phyloP scores from a whole-genome alignment of 2,329 filamentous ascomycete species.

The Zelopaecilomyces penicillatus region DNA sequence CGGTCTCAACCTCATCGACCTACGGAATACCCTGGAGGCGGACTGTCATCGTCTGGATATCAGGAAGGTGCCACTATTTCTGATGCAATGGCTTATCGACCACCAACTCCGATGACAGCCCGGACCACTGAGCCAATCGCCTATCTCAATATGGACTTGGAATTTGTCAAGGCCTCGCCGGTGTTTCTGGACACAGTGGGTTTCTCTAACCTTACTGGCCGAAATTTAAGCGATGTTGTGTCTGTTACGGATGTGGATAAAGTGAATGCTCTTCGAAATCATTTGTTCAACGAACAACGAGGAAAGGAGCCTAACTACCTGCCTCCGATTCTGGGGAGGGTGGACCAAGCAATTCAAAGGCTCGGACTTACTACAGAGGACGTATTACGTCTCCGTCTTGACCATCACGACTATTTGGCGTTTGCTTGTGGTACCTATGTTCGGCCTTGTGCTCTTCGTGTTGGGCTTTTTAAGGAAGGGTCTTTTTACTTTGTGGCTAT shows the following conservation, averaged over 20 bases:
- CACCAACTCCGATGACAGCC: constrained; percentile 33
- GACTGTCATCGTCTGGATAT: constrained; percentile 37
- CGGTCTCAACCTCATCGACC: constrained; percentile 42
- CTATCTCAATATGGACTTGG: constrained; percentile 50
- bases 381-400: constrained; percentile 41
- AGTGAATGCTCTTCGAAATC: constrained; percentile 39
- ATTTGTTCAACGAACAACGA: constrained; percentile 49
- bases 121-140: constrained; percentile 44
- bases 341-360: constrained; percentile 45
- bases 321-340: constrained; percentile 52
- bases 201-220: constrained; percentile 35
- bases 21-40: constrained; percentile 43
- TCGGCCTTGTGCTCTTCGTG: constrained; percentile 39
- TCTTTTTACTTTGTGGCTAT: constrained; percentile 56
- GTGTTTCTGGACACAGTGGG: constrained; percentile 50
- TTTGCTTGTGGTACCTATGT: constrained; percentile 47
- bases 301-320: constrained; percentile 54
- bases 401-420: constrained; percentile 46
- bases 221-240: constrained; percentile 48
- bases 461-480: constrained; percentile 51
- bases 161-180: constrained; percentile 47
- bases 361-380: constrained; percentile 48
- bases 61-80: constrained; percentile 40
- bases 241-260: constrained; percentile 43
- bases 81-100: constrained; percentile 42